Base-by-base conservation (phyloP, 257 asterid genomes). In the Capsicum baccatum region DNA sequence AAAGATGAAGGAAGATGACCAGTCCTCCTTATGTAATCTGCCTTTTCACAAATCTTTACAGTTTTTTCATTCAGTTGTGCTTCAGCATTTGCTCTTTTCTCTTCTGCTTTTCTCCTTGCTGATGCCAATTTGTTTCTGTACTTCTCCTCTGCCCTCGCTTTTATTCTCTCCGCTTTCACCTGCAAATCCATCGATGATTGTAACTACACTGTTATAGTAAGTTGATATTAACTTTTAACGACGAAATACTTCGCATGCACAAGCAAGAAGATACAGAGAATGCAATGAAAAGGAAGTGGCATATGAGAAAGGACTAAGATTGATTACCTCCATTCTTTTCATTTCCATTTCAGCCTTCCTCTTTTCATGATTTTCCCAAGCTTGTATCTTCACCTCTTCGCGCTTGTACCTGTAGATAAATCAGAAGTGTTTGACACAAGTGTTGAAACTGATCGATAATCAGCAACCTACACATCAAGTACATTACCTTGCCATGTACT, bases 331-430 rank as follows among this genome's bases (percentile, higher is more conserved):
- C 79, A 89, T 89, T 87, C 92, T 92, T 83, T 94, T 84, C 92
- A 89, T 91, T 87, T 92, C 95, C 97, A 95, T 90, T 81, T 96
- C 99, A 33, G 98, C 98, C 87, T 89, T 96, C 90, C 93, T 91
- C 69, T 93, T 94, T 89, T 94, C 86, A 80, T 95, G 98, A 87
- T 95, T 96, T 81, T 96, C 98, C 99, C 99, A 94, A 2, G 97
- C 99, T 71, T 96, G 96, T 80, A 96, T 95, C 92, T 88, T 96
- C 86, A 92, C 94, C 85, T 96, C 98, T 90, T 96, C 97, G 0
- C 98, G 92, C 86, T 96, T 96, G 83, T 90, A 96, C 97, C 99
- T 96, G 83, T 9, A 56, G 3, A 15, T 50, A 19, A 60, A 8
- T 78, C 66, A 26, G 7, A 60, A 26, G 33, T 26, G 33, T 52